phyloP scores from a whole-genome alignment of 1,284 basidiomycete species.

The Fomitopsis pinicola region DNA sequence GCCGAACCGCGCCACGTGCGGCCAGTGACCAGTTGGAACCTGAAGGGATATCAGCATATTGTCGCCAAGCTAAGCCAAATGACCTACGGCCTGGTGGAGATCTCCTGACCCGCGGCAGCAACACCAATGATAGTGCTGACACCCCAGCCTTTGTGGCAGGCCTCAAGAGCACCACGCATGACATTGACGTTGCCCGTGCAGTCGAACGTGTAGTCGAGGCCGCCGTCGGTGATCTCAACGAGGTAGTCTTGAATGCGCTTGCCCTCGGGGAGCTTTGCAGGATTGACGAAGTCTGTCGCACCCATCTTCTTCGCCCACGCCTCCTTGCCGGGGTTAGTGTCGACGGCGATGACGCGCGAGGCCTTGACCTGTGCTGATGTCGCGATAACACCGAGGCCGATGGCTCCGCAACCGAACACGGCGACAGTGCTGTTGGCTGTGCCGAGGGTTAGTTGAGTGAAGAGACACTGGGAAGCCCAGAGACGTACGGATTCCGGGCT shows the following conservation, averaged over 20 bases:
- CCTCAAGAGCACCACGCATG: slow-evolving; percentile 58
- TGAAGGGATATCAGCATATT: slow-evolving; percentile 24
- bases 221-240: slow-evolving; percentile 93
- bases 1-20: slow-evolving; percentile 95
- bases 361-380: slow-evolving; percentile 80
- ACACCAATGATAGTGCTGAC: slow-evolving; percentile 90
- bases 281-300: slow-evolving; percentile 96
- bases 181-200: slow-evolving; percentile 82
- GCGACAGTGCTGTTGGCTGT: slow-evolving; percentile 84
- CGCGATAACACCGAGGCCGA: slow-evolving; percentile 90
- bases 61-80: neutral
- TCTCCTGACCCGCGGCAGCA: slow-evolving; percentile 96
- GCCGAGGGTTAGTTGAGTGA: slow-evolving; percentile 2
- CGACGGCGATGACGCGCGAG: slow-evolving; percentile 88
- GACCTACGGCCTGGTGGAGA: slow-evolving; percentile 89
- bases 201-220: slow-evolving; percentile 91
- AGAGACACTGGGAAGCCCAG: neutral
- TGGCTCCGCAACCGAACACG: slow-evolving; percentile 95
- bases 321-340: slow-evolving; percentile 86
- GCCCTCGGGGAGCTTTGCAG: slow-evolving; percentile 69
- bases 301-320: slow-evolving; percentile 92
- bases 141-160: slow-evolving; percentile 99
- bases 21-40: slow-evolving; percentile 83
- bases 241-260: slow-evolving; percentile 87
- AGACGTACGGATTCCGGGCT: slow-evolving; percentile 69